Base-by-base conservation (phyloP, 176 grass and related monocot genomes). In the Cocos nucifera region DNA sequence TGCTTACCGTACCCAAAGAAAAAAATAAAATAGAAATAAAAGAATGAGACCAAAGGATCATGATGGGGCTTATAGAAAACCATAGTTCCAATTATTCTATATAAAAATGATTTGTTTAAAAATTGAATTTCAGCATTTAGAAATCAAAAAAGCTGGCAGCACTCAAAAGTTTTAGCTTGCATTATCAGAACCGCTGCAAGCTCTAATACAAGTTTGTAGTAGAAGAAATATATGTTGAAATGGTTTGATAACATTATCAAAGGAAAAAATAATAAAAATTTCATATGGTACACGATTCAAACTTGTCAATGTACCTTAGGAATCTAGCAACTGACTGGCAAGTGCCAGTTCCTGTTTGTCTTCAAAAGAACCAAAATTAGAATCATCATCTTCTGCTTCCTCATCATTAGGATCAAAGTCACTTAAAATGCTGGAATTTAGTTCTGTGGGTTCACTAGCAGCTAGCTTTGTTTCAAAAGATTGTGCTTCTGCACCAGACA, bases 331-430 rank as follows among this genome's bases (percentile, higher is more conserved):
- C 15, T 51, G 23, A 29, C 30, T 68, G n/a, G 56, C 58, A 70
- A 86, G 58, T 57, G 82, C 70, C 60, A 84, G 70, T 55, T 96
- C 66, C 22, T 55, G 50, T 22, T 85, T 81, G 17, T 28, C 57
- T 15, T 84, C 79, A 51, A 35, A 35, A 35, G 6, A 35, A 35
- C 32, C 32, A 35, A 35, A 35, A 9, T 79, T 77, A 27, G 82
- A 75, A 8, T 67, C 77, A 23, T 88, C 67, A 0, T 82, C 74
- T 0, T 80, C 73, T 22, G 83, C 82, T 17, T 91, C 79, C 1
- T 71, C 78, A 22, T 93, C 73, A 64, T 80, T 51, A 32, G 62
- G 70, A 75, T 50, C 50, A 72, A 73, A 48, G 5, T 67, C 58
- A 65, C 48, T n/a, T 9, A 7, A 52, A 18, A 67, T 27, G 30